Conservation (phyloP, 1,139 yeast genomes). For the Zygosaccharomyces sapae region DNA sequence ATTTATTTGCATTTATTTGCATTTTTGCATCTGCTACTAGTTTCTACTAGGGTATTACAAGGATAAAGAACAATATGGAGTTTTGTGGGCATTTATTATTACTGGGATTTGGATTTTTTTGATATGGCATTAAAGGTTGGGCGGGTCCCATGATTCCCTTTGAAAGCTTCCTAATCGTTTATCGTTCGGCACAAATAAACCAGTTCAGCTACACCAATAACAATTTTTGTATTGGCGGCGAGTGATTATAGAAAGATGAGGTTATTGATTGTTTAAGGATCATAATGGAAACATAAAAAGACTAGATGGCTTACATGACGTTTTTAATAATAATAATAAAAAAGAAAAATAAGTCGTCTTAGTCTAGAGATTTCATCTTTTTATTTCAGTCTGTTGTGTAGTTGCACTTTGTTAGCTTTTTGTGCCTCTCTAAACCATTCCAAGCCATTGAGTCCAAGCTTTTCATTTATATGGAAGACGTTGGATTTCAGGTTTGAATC, state of each 20-base stretch:
- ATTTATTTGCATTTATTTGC: slow-evolving; percentile 20
- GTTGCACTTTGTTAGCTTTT: slow-evolving; percentile 13
- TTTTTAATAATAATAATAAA: neutral
- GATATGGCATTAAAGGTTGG: slow-evolving; percentile 5
- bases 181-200: slow-evolving; percentile 10
- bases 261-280: slow-evolving; percentile 1
- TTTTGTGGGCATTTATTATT: slow-evolving; percentile 6
- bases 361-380: slow-evolving; percentile 4
- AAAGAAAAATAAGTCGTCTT: neutral
- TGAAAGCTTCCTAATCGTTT: slow-evolving; percentile 2
- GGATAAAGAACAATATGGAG: neutral
- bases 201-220: slow-evolving; percentile 8
- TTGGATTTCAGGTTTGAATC: slow-evolving; percentile 6
- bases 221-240: slow-evolving; percentile 3
- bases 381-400: slow-evolving; percentile 9
- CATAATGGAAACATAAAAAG: neutral
- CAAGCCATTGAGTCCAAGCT: neutral
- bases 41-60: neutral
- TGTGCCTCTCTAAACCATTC: slow-evolving; percentile 14
- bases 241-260: slow-evolving; percentile 6
- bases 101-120: neutral
- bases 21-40: slow-evolving; percentile 7
- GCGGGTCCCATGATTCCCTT: slow-evolving; percentile 3
- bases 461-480: too few species aligned
- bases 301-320: neutral